phyloP scores from a whole-genome alignment of 2,329 filamentous ascomycete genomes.

The Alternaria triticina region DNA sequence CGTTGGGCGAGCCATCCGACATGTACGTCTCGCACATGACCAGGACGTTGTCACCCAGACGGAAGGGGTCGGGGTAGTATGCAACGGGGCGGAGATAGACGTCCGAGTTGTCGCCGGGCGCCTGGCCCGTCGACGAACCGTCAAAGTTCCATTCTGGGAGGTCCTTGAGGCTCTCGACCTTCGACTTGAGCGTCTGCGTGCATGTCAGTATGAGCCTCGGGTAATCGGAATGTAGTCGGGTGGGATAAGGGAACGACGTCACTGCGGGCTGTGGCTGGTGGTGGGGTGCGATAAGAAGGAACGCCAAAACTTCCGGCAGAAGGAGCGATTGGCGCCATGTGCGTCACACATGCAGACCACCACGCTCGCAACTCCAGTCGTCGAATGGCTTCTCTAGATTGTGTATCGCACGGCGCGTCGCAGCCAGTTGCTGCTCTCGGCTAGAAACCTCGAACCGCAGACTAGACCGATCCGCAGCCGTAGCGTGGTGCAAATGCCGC shows the following conservation, averaged over 20 bases:
- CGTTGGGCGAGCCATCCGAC: slow-evolving; percentile 92
- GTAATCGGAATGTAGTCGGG: slow-evolving; percentile 8
- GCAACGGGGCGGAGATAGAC: slow-evolving; percentile 93
- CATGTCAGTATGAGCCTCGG: slow-evolving; percentile 25
- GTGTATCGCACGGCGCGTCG: slow-evolving; percentile 9
- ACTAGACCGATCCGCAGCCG: slow-evolving; percentile 6
- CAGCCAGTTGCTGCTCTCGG: slow-evolving; percentile 4
- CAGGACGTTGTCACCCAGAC: slow-evolving; percentile 86
- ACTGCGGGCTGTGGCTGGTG: slow-evolving; percentile 35
- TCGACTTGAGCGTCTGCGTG: slow-evolving; percentile 66
- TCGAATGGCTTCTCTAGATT: slow-evolving; percentile 9
- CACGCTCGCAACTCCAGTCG: slow-evolving; percentile 11
- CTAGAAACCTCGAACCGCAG: slow-evolving; percentile 2
- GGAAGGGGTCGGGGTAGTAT: slow-evolving; percentile 91
- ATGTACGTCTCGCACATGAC: slow-evolving; percentile 96
- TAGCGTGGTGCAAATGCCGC: slow-evolving; percentile 15
- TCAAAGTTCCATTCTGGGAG: slow-evolving; percentile 83
- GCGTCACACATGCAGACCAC: slow-evolving; percentile 27
- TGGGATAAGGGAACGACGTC: slow-evolving; percentile 9
- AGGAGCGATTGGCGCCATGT: slow-evolving; percentile 26
- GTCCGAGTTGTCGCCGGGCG: slow-evolving; percentile 93
- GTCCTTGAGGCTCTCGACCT: slow-evolving; percentile 65
- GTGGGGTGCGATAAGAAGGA: slow-evolving; percentile 43
- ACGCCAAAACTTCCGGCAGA: slow-evolving; percentile 15
- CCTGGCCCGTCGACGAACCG: slow-evolving; percentile 90